phyloP scores from a whole-genome alignment of 2,329 filamentous ascomycete genomes.

The Colletotrichum musae region DNA sequence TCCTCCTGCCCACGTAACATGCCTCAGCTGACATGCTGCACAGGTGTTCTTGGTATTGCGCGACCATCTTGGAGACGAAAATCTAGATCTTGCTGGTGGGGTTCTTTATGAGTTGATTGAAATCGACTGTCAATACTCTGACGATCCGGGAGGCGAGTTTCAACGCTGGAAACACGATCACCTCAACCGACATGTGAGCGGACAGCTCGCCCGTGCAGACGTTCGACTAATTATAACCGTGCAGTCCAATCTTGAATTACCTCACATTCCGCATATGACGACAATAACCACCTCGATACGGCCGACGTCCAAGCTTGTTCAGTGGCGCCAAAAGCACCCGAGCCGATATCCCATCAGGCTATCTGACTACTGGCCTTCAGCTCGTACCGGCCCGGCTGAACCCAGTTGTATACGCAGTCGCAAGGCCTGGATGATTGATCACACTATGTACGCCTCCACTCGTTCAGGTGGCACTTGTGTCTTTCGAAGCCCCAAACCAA shows the following conservation, averaged over 20 bases:
- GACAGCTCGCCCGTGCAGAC: neutral
- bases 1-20: neutral
- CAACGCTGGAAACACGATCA: constrained; percentile 63
- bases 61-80: constrained; percentile 61
- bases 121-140: constrained; percentile 59
- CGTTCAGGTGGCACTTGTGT: constrained; percentile 54
- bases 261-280: constrained; percentile 62
- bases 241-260: constrained; percentile 59
- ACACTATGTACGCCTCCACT: constrained; percentile 59
- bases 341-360: constrained; percentile 57
- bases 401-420: constrained; percentile 54
- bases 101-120: constrained; percentile 64
- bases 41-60: constrained; percentile 59
- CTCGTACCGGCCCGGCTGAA: constrained; percentile 45
- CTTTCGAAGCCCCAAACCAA: constrained; percentile 54
- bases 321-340: constrained; percentile 55
- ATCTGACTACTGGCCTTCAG: constrained; percentile 53
- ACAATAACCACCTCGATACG: constrained; percentile 59
- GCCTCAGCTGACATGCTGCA: neutral
- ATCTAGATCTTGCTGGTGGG: constrained; percentile 59
- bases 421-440: constrained; percentile 60
- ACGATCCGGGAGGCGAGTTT: constrained; percentile 61
- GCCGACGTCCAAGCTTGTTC: constrained; percentile 54
- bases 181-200: constrained; percentile 58
- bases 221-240: neutral